Evolutionary conservation across 1,139 yeast genomes (phyloP), one percentile per base, ranked within the genome.

Genomic region (Candida pseudoviswanathii): DNA sequence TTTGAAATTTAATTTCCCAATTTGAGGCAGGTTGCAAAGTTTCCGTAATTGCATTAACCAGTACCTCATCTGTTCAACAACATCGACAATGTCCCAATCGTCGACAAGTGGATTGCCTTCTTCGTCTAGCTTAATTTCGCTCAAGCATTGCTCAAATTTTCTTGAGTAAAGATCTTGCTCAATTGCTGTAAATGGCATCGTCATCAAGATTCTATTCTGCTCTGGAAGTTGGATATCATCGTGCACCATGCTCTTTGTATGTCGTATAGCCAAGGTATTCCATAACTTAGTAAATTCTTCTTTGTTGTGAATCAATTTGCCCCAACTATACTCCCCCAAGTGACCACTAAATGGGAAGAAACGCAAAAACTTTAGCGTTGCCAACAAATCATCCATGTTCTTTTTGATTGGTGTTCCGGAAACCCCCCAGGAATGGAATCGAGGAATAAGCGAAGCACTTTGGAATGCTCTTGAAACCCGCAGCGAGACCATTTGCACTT

Each of bases 381-480:
- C 86, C 48, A 80, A 83, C 49, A 91, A 70, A 65, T 92, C 97
- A 43, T 72, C 70, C 51, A 89, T 68, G 43, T 80, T 75, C 55
- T 81, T 82, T 54, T 84, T 82, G 8, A 91, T 86, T 0, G 98
- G 96, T 0, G 99, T 94, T 5, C 99, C 99, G 0, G 96, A 88
- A 0, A 91, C 97, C 5, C 96, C 97, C 98, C 98, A 94, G 0
- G 96, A 84, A 68, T 94, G 97, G 47, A 82, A 80, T 47, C 97
- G 73, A 3, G 96, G 96, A 25, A 94, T 81, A 38, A 88, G 70
- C 2, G 89, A 75, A 0, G 97, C 91, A 51, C 90, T 89, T 54
- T 81, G 84, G 26, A 96, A 90, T 1, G 95, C 90, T 45, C 88
- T 79, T 1, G 94, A 82, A 2, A 83, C 76, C 22, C 86, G 85